Evolutionary conservation across 2,329 filamentous ascomycete species (phyloP), one percentile per base, ranked within the genome.

Genomic region (Annulohypoxylon truncatum): DNA sequence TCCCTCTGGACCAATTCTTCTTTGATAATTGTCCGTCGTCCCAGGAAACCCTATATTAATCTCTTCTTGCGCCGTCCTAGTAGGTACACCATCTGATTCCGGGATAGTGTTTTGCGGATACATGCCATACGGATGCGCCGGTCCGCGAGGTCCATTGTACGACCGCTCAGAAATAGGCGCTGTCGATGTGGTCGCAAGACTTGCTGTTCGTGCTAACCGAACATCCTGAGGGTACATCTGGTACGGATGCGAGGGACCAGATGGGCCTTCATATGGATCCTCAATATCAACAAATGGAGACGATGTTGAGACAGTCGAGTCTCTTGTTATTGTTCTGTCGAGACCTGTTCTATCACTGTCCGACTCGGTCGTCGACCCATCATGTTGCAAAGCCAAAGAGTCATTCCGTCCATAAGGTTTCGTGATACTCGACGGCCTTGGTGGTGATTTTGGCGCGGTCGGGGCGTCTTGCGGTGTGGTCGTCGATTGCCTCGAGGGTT

Each of bases 71-170:
- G 67, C 70, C 75, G 75, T 4, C 67, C 69, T 9, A 74, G 68
- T 35, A 29, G 61, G 29, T 57, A 73, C 76, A 62, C 83, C 83
- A 73, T 87, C 83, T 65, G 90, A 63, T 40, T 60, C 88, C 0
- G 84, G 79, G 3, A 88, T 84, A 0, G 92, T 92, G 71, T 89
- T 93, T 76, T 97, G 94, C 4, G 92, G 86, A 73, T 97, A 97
- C 84, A 97, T 87, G 40, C 85, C 87, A 76, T 97, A 97, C 0
- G 94, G 94, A 75, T 97, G 94, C 64, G 92, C 88, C 7, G 94
- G 94, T 2, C 88, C 88, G 52, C 83, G 86, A 10, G 87, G 82
- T 15, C 88, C 86, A 9, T 83, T 82, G 71, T 90, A 88, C 2
- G 89, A 85, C 69, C 80, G 84, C 75, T 85, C 87, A 7, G 84